Evolutionary conservation across 2,329 filamentous ascomycete genomes (phyloP), one percentile per base, ranked within the genome.

Genomic region (Cladosporium sp.): DNA sequence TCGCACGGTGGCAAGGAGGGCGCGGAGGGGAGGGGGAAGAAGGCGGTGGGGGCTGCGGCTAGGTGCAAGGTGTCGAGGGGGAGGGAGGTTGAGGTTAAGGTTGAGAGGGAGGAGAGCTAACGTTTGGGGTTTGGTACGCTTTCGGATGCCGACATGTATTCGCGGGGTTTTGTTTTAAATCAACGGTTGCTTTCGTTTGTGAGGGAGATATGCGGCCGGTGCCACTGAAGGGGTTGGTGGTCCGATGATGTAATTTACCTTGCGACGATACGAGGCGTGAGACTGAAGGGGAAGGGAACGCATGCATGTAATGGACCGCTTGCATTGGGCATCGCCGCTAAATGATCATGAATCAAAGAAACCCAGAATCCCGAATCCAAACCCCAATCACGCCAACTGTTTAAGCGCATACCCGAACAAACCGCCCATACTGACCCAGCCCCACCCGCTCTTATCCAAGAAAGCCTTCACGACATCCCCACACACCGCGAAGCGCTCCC

Each of bases 401-500:
- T 69, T 66, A 40, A 70, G 59, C 22, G 70, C 72, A 59, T 73
- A 72, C 22, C 72, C 72, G 53, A 74, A 76, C 59, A 74, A 61
- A 40, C 71, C 69, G 62, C 77, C 76, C 58, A 78, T 69, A 52
- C 73, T 72, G 1, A 76, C 76, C 57, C 74, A 69, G 37, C 60
- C 66, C 66, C 65, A 68, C 32, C 66, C 64, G 58, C 66, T 68
- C 58, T 61, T 66, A 44, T 71, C 68, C 59, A 70, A 55, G 54
- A 66, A 67, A 10, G 58, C 63, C 53, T 92, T 89, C 4, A 95
- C 88, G 11, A 90, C 83, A 6, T 78, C 78, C 74, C 84, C 87
- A 59, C 92, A 74, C 0, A 87, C 89, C 9, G 72, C 80, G 67
- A 97, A 97, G 56, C 89, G 77, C 37, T 78, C 76, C 54, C 88